These are phyloP conservation scores for Boletellus sp. DNA, from an alignment of 768 basidiomycete genomes.

Conservation along the genomic window DNA sequence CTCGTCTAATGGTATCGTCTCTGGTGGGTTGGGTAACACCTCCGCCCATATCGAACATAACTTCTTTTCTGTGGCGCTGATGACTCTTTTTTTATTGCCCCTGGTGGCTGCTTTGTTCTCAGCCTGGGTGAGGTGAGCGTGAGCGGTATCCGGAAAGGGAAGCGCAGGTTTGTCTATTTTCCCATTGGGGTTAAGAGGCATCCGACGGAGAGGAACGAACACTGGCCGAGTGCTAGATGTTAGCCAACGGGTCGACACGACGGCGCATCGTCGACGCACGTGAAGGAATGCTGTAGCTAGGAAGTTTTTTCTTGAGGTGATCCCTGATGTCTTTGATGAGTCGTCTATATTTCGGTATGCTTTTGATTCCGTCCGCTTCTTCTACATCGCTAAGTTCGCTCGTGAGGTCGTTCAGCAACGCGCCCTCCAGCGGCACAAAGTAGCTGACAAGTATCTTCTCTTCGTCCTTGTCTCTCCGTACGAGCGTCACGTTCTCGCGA, in stretches of 20 bases:
- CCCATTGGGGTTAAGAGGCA: conserved; percentile 98
- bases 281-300: conserved; percentile 89
- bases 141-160: conserved; percentile 96
- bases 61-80: conserved; percentile 70
- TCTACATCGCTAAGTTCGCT: conserved; percentile 54
- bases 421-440: conserved; percentile 83
- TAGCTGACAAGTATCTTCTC: conserved; percentile 98
- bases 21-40: conserved; percentile 75
- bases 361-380: conserved; percentile 60
- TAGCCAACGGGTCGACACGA: background rate
- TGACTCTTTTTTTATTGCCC: conserved; percentile 33
- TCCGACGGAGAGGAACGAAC: conserved; percentile 88
- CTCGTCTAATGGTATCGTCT: conserved; percentile 81
- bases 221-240: conserved; percentile 43
- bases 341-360: conserved; percentile 79
- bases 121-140: conserved; percentile 41
- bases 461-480: conserved; percentile 96
- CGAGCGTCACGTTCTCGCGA: conserved; percentile 96
- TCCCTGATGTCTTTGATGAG: conserved; percentile 94
- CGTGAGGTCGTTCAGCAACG: conserved; percentile 61
- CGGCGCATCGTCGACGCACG: conserved; percentile 45
- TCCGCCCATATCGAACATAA: conserved; percentile 82
- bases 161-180: conserved; percentile 98
- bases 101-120: conserved; percentile 35
- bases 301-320: conserved; percentile 94